phyloP scores from a whole-genome alignment of 768 basidiomycete species.

The Galerina sulciceps region DNA sequence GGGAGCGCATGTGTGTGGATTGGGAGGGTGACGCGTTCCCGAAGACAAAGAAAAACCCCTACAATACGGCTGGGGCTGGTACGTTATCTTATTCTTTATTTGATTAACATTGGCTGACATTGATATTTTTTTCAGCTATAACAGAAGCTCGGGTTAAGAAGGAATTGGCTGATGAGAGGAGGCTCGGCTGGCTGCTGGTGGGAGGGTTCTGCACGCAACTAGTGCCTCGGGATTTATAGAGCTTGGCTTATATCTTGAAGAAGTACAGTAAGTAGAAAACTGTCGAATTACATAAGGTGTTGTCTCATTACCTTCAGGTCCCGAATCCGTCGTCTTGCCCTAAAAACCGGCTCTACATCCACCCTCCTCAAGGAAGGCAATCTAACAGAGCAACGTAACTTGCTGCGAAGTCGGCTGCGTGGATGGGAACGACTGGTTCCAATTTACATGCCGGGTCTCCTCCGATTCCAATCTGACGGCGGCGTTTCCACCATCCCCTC shows the following conservation, averaged over 20 bases:
- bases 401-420: slow-evolving; percentile 2
- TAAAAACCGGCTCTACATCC: background rate
- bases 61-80: background rate
- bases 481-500: background rate
- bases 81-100: background rate
- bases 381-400: slow-evolving; percentile 12
- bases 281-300: background rate
- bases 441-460: slow-evolving; percentile 18
- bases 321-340: background rate
- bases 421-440: slow-evolving; percentile 10
- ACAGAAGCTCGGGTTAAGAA: slow-evolving; percentile 7
- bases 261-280: slow-evolving; percentile 24
- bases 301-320: background rate
- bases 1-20: slow-evolving; percentile 16
- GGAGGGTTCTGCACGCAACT: slow-evolving; percentile 7
- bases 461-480: slow-evolving; percentile 6
- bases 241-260: slow-evolving; percentile 20
- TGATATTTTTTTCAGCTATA: background rate
- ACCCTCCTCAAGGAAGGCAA: slow-evolving; percentile 1
- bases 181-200: background rate
- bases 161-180: background rate
- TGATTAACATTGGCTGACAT: background rate
- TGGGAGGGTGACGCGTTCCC: slow-evolving; percentile 16
- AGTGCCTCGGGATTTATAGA: slow-evolving; percentile 14
- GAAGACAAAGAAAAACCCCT: slow-evolving; percentile 12